These are phyloP conservation scores for Gentiana straminea DNA, from an alignment of 257 asterid genomes.

Conservation along the genomic window DNA sequence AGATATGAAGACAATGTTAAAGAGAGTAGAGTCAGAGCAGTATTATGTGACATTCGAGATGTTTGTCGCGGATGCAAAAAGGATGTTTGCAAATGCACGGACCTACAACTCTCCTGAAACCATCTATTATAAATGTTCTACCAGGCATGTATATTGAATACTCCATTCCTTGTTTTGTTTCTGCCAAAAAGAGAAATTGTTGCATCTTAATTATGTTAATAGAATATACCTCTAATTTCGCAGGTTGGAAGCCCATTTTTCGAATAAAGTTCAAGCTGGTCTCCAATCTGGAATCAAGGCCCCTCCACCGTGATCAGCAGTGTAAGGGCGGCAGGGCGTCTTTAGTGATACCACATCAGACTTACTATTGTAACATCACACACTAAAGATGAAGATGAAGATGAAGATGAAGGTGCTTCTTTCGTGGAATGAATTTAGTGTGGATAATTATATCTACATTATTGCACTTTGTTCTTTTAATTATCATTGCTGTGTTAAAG, in stretches of 20 bases:
- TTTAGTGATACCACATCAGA: too few relatives aligned
- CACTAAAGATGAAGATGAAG: too few relatives aligned
- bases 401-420: too few relatives aligned
- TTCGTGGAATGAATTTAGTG: too few relatives aligned
- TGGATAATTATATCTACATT: too few relatives aligned
- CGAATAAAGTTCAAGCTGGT: conserved; percentile 71
- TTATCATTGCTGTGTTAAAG: too few relatives aligned
- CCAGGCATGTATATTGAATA: conserved; percentile 40
- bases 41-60: conserved; percentile 86
- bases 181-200: too few relatives aligned
- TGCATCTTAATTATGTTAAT: too few relatives aligned
- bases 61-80: conserved; percentile 76
- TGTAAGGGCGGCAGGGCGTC: too few relatives aligned
- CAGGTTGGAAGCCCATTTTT: conserved; percentile 75
- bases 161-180: background rate
- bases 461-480: too few relatives aligned
- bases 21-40: conserved; percentile 85
- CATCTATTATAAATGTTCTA: conserved; percentile 77
- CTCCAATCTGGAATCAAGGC: conserved; percentile 61
- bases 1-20: conserved; percentile 89
- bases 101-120: conserved; percentile 94
- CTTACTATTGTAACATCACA: too few relatives aligned
- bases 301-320: conserved; percentile 7
- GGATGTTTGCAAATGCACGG: conserved; percentile 91
- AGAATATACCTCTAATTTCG: background rate